Evolutionary conservation across 208 protist species (phyloP), one percentile per base, ranked within the genome.

Genomic region (Leptomonas pyrrhocoris): DNA sequence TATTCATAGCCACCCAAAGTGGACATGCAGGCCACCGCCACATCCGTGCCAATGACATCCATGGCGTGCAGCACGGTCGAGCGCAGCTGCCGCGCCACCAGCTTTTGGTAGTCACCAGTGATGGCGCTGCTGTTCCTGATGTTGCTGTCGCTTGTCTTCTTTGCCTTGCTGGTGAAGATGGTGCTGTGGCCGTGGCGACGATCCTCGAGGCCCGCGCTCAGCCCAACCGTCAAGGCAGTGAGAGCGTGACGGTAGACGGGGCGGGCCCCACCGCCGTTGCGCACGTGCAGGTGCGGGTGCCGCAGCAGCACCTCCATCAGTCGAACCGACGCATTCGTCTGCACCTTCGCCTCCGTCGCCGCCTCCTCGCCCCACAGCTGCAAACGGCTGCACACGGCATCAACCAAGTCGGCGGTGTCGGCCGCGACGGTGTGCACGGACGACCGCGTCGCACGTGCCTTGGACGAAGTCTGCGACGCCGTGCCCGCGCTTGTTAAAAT

Each of bases 1-100:
- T 86, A 83, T 46, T 86, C 64, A 68, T 90, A 96, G 36, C 91
- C 91, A 48, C 91, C 91, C 13, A 82, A 30, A 15, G 91, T 96
- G 34, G 70, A 68, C 19, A 86, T 73, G 50, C 89, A 89, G 16
- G 89, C 59, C n/a, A 51, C 46, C n/a, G 81, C 76, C 15, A 90
- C 83, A 55, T 96, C 88, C 1, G 59, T 63, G 45, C 91, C 91
- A 21, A 96, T 76, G 45, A 59, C 30, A 21, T 64, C 63, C 61
- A 90, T 51, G 19, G 73, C 81, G 23, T 50, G 58, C n/a, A 92
- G 63, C 31, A 96, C 38, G 6, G 66, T 25, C 0, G 85, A 68
- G 13, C 67, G 71, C 51, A 92, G 59, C 15, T 54, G 31, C 27
- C 57, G 31, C 2, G 86, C 84, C 16, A 92, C 45, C 54, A 53